Evolutionary conservation across 129 eudicot genomes (phyloP).

Genomic region (Centrapalus pauciflorus): DNA sequence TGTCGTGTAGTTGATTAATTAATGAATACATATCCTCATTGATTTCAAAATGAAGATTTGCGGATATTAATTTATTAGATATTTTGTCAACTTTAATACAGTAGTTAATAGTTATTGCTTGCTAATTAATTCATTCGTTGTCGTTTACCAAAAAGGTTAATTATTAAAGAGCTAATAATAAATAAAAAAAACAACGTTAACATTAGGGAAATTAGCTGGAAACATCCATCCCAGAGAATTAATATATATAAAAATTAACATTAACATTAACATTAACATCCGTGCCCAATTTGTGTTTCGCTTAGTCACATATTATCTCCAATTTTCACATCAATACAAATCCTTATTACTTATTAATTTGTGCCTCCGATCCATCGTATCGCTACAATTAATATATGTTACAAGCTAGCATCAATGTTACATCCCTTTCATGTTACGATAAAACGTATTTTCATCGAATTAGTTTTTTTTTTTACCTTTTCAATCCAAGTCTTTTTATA

Average conservation of each 20-base stretch:
- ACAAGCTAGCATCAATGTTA: too few species aligned
- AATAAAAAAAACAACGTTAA: slow-evolving; percentile 12
- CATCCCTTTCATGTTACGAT: too few species aligned
- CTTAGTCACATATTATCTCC: slow-evolving; percentile 16
- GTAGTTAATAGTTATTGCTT: too few species aligned
- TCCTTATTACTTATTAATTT: too few species aligned
- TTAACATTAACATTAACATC: slow-evolving; percentile 10
- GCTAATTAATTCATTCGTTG: slow-evolving; percentile 5
- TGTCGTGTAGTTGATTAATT: slow-evolving; percentile 26
- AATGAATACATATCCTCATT: slow-evolving; percentile 9
- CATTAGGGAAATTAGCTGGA: slow-evolving; percentile 29
- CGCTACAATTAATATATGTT: too few species aligned
- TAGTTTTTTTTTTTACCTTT: too few species aligned
- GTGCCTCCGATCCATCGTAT: too few species aligned
- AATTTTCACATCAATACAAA: background rate
- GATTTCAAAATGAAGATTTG: slow-evolving; percentile 26
- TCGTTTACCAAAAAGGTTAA: slow-evolving; percentile 20
- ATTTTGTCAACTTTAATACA: slow-evolving; percentile 5
- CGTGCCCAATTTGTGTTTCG: slow-evolving; percentile 28
- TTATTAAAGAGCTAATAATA: background rate
- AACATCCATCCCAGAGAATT: slow-evolving; percentile 12
- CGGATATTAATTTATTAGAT: slow-evolving; percentile 13
- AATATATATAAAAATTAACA: background rate
- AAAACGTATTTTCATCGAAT: too few species aligned
- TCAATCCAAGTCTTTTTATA: too few species aligned